These are phyloP conservation scores for Saccharomycopsis vini DNA, from an alignment of 805 yeast genomes.

Conservation along the genomic window DNA sequence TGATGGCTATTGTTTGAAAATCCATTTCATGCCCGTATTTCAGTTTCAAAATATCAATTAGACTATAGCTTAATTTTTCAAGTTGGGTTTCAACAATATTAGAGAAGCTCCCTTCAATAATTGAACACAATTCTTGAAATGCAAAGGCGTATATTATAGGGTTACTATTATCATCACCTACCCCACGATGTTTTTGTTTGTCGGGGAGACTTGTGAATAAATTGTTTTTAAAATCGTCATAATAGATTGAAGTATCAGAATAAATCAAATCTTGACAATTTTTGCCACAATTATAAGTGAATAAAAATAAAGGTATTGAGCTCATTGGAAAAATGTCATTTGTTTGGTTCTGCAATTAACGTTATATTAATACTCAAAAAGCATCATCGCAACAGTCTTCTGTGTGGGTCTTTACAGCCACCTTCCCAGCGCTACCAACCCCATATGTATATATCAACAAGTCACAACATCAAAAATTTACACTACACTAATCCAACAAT, in stretches of 20 bases:
- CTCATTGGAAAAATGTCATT: too few relatives aligned
- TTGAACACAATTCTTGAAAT: constrained; percentile 53
- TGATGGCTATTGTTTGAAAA: constrained; percentile 35
- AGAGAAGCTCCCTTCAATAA: constrained; percentile 44
- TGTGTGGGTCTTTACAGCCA: too few relatives aligned
- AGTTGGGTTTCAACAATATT: constrained; percentile 31
- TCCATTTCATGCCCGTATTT: constrained; percentile 27
- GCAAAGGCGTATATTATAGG: constrained; percentile 38
- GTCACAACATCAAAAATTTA: too few relatives aligned
- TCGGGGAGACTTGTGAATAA: constrained; percentile 2
- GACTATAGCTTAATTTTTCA: constrained; percentile 26
- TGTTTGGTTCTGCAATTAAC: too few relatives aligned
- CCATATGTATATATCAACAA: too few relatives aligned
- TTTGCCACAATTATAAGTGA: constrained; percentile 7
- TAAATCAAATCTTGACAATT: background rate
- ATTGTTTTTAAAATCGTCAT: constrained; percentile 2
- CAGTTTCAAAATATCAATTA: constrained; percentile 29
- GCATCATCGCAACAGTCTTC: too few relatives aligned
- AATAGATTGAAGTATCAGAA: background rate
- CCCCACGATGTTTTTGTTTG: too few relatives aligned
- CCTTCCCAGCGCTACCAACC: too few relatives aligned
- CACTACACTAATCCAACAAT: too few relatives aligned
- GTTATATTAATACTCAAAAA: too few relatives aligned
- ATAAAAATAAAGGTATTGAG: constrained; percentile 20
- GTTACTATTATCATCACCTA: background rate